These are phyloP conservation scores for Kwoniella sp. DNA, from an alignment of 768 basidiomycete genomes.

Conservation along the genomic window DNA sequence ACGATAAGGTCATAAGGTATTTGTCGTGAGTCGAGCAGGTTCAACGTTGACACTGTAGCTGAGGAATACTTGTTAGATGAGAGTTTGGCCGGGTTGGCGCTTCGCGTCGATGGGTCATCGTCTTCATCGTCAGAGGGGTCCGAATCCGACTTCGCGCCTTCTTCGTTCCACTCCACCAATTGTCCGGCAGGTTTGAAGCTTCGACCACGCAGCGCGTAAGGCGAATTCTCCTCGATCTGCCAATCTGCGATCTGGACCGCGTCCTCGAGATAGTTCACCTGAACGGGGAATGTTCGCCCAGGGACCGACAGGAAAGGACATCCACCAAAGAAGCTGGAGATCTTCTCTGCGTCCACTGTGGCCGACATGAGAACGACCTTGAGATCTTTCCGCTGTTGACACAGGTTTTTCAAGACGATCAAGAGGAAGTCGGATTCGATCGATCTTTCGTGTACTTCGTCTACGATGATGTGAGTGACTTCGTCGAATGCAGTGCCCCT, in stretches of 20 bases:
- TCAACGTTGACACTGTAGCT: slow-evolving; percentile 73
- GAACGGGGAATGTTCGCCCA: slow-evolving; percentile 92
- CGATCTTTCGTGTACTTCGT: slow-evolving; percentile 95
- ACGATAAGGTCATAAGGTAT: slow-evolving; percentile 92
- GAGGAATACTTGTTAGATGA: slow-evolving; percentile 67
- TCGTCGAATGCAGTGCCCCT: slow-evolving; percentile 86
- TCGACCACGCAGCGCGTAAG: slow-evolving; percentile 64
- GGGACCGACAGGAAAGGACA: slow-evolving; percentile 81
- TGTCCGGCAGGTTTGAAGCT: slow-evolving; percentile 58
- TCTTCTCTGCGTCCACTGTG: slow-evolving; percentile 71
- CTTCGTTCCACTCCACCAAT: slow-evolving; percentile 78
- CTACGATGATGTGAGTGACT: slow-evolving; percentile 94
- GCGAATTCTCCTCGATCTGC: slow-evolving; percentile 76
- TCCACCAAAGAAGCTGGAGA: slow-evolving; percentile 83
- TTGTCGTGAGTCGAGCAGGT: slow-evolving; percentile 79
- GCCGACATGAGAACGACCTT: slow-evolving; percentile 97
- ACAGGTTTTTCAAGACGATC: slow-evolving; percentile 83
- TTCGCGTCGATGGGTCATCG: slow-evolving; percentile 49
- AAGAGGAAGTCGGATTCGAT: slow-evolving; percentile 97
- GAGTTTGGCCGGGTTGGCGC: slow-evolving; percentile 48
- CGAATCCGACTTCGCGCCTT: slow-evolving; percentile 64
- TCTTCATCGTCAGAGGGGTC: slow-evolving; percentile 65
- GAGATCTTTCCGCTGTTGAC: slow-evolving; percentile 75
- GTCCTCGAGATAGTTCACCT: slow-evolving; percentile 83
- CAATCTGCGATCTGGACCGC: slow-evolving; percentile 79